Base-by-base conservation (phyloP, 78 protist species). In the Mantamonas sphyraenae region DNA sequence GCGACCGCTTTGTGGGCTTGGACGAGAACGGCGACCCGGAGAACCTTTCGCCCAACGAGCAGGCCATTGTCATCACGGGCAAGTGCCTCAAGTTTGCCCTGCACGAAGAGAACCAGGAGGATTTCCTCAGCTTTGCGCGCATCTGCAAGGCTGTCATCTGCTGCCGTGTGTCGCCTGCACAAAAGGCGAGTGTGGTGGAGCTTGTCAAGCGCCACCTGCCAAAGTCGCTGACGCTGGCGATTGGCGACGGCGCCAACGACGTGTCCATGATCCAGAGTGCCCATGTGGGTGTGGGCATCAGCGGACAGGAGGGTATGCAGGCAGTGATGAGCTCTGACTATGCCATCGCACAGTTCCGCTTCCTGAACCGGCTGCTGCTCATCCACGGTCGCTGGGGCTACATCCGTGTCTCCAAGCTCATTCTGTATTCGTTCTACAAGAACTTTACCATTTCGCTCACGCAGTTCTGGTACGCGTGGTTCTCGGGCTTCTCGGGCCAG, bases 311-410 rank as follows among this genome's bases (percentile, higher is more conserved):
- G 55, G 90, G 90, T 3, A 37, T 74, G 76, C 88, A 83, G 56
- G 94, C 94, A 2, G 87, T 64, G 22, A 22, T 64, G 34, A 1
- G 77, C 3, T 0, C 79, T 16, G 94, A 90, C 71, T 87, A 80
- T 45, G 22, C 90, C 34, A 59, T 90, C 7, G 83, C 85, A 14
- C 83, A 77, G 71, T 90, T 90, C 68, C 45, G 92, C 10, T 77
- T 55, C 65, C 69, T 71, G 16, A 10, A 40, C 3, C 42, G 64
- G 31, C 73, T 83, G 65, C 67, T 83, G 53, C 45, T 82, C 31
- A 81, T 87, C 35, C 99, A 96, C 71, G 97, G 97, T 19, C 65
- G 78, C 26, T 82, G 88, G 82, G 50, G 68, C n/a, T 96, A 96
- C 83, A 80, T 75, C 28, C 82, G 99, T 17, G 39, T 87, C 42